Percentiles rank a stretch among this genome's conserved stretches.
Conservation (phyloP, 2,329 filamentous ascomycete genomes). For the Alternaria tenuissima region DNA sequence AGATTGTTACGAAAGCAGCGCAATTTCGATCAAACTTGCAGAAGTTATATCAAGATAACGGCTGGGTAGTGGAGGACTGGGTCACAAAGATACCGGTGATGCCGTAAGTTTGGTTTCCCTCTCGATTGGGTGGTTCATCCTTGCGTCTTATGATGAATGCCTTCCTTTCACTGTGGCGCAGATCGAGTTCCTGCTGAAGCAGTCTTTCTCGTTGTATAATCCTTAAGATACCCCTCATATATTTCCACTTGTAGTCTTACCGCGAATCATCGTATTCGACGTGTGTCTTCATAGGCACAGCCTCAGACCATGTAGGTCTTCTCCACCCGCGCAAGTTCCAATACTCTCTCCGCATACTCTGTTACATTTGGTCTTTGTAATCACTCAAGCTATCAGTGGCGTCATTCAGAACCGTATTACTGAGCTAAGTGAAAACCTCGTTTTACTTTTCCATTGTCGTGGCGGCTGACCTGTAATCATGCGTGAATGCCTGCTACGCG, state of each 20-base stretch:
- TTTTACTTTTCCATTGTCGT: not conserved
- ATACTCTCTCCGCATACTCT: not conserved
- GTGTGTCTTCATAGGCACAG: not conserved
- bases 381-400: not conserved
- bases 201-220: not conserved
- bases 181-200: not conserved
- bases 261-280: too few relatives aligned
- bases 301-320: not conserved
- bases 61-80: constrained; percentile 37
- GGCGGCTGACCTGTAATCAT: not conserved
- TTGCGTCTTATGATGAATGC: not conserved
- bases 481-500: not conserved
- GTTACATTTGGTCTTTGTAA: not conserved
- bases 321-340: not conserved
- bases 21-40: constrained; percentile 30
- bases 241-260: not conserved
- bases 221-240: not conserved
- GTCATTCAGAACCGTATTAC: not conserved
- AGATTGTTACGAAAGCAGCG: constrained; percentile 37
- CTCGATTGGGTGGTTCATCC: not conserved
- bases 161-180: not conserved
- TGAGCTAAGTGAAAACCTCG: not conserved
- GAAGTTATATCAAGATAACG: constrained; percentile 23
- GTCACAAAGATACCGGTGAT: constrained; percentile 37
- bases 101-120: constrained; percentile 13